phyloP scores from a whole-genome alignment of 1,284 basidiomycete genomes.

The Cutaneotrichosporon cyanovorans region DNA sequence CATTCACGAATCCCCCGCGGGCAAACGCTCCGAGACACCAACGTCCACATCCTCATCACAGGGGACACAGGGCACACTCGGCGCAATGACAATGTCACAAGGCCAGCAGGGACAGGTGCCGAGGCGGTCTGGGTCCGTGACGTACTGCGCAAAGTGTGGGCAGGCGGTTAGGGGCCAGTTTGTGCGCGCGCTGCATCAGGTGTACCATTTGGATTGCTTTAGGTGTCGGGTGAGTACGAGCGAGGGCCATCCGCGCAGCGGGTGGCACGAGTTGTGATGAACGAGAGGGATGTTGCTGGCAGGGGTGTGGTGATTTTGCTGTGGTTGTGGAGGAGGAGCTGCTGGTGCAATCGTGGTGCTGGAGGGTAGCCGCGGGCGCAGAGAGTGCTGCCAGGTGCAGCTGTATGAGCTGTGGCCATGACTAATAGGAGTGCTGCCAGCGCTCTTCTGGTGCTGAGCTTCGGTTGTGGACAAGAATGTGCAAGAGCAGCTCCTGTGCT shows the following conservation, averaged over 20 bases:
- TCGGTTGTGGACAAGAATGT: too few species aligned
- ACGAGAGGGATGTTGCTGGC: conserved; percentile 8
- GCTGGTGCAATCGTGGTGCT: too few species aligned
- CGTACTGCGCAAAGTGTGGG: conserved; percentile 42
- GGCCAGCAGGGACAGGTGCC: background rate
- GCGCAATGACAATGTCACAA: background rate
- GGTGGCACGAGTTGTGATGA: too few species aligned
- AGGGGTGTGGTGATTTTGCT: too few species aligned
- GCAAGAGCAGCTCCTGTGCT: too few species aligned
- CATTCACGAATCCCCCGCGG: too few species aligned
- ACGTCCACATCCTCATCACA: conserved; percentile 10
- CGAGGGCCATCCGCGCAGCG: too few species aligned
- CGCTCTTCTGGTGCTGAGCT: too few species aligned
- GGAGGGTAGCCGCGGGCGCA: too few species aligned
- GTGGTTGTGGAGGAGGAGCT: background rate
- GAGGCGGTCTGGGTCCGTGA: conserved; percentile 18
- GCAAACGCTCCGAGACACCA: conserved; percentile 12
- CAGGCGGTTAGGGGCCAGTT: conserved; percentile 65
- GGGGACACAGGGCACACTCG: background rate
- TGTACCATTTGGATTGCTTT: conserved; percentile 95
- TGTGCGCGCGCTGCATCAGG: conserved; percentile 87
- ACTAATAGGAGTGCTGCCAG: too few species aligned
- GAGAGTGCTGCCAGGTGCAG: too few species aligned
- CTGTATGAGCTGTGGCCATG: too few species aligned
- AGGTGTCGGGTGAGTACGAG: conserved; percentile 70